These are phyloP conservation scores for Petunia secreta DNA, from an alignment of 257 asterid genomes.

Conservation along the genomic window DNA sequence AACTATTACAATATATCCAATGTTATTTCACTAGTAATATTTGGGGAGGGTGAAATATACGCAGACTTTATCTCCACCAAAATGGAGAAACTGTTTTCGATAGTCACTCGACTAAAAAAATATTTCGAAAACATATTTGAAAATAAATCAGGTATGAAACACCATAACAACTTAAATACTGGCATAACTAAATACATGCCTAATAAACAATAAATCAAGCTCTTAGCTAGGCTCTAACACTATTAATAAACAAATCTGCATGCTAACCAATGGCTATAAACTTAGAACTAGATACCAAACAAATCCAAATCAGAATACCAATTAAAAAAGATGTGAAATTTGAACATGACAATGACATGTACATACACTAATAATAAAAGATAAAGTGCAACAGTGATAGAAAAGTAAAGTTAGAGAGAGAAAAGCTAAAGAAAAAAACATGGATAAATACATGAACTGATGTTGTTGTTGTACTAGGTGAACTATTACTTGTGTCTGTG, in stretches of 20 bases:
- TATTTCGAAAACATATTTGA: too few relatives aligned
- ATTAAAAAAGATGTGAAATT: too few relatives aligned
- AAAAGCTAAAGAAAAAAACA: not conserved
- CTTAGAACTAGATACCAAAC: not conserved
- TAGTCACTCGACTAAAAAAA: too few relatives aligned
- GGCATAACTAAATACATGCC: not conserved
- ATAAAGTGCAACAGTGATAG: constrained; percentile 20
- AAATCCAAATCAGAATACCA: not conserved
- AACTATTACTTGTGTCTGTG: not conserved
- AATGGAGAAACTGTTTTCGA: too few relatives aligned
- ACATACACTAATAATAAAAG: not conserved
- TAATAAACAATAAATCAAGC: not conserved
- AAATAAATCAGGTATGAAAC: not conserved
- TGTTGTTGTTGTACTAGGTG: not conserved
- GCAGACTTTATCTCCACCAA: too few relatives aligned
- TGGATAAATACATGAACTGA: constrained; percentile 16
- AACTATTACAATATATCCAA: too few relatives aligned
- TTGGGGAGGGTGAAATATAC: too few relatives aligned
- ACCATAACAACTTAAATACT: not conserved
- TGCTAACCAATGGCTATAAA: not conserved
- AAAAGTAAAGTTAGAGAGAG: constrained; percentile 25
- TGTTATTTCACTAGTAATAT: too few relatives aligned
- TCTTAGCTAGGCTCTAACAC: not conserved
- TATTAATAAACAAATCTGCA: not conserved
- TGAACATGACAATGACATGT: too few relatives aligned